phyloP scores from a whole-genome alignment of 2,329 filamentous ascomycete genomes.

The Fusarium stilboides region DNA sequence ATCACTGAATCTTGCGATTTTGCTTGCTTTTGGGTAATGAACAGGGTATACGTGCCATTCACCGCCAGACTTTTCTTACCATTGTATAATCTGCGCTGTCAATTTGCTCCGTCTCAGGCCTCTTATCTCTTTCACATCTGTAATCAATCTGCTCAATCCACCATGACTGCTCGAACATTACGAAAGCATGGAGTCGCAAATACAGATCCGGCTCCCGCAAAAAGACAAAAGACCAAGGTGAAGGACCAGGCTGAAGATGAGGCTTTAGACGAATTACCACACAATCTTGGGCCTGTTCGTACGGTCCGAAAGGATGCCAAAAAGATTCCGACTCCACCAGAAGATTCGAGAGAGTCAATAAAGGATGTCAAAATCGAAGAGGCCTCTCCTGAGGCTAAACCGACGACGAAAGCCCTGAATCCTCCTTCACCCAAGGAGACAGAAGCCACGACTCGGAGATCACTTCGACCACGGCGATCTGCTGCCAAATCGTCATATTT shows the following conservation, averaged over 20 bases:
- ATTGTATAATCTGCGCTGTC: not conserved
- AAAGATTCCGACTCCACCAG: slow-evolving; percentile 3
- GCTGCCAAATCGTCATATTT: slow-evolving; percentile 35
- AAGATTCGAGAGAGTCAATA: not conserved
- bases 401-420: not conserved
- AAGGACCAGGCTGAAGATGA: slow-evolving; percentile 1
- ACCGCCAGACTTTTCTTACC: not conserved
- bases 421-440: not conserved
- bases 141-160: not conserved
- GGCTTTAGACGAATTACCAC: slow-evolving; percentile 35
- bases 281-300: slow-evolving; percentile 37
- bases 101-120: slow-evolving; percentile 4
- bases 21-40: slow-evolving; percentile 14
- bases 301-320: slow-evolving; percentile 9
- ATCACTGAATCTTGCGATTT: too few species aligned
- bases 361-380: slow-evolving; percentile 10
- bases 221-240: slow-evolving; percentile 23
- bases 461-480: slow-evolving; percentile 33
- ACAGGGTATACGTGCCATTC: not conserved
- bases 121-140: slow-evolving; percentile 4
- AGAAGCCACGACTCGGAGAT: slow-evolving; percentile 19
- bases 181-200: slow-evolving; percentile 28
- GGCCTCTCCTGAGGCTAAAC: slow-evolving; percentile 2
- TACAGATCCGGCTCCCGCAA: not conserved
- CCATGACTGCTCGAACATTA: slow-evolving; percentile 34